phyloP scores from a whole-genome alignment of 2,329 filamentous ascomycete species.

The Fusarium nygamai region DNA sequence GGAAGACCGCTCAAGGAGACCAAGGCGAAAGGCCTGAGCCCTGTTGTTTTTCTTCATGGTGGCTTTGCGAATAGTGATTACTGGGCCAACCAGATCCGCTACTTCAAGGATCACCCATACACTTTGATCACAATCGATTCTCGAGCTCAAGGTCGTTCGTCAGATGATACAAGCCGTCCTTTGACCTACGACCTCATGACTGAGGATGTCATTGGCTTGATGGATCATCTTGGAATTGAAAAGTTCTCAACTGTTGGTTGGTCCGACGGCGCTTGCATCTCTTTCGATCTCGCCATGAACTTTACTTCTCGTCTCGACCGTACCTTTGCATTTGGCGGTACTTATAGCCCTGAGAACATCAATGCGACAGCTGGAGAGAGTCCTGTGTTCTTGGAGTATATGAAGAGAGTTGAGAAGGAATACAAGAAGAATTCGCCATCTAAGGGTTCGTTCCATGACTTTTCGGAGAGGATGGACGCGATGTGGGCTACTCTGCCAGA shows the following conservation, averaged over 20 bases:
- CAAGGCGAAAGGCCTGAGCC: background rate
- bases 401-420: background rate
- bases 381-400: background rate
- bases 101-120: background rate
- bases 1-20: background rate
- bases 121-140: background rate
- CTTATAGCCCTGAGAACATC: background rate
- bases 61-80: conserved; percentile 3
- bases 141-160: background rate
- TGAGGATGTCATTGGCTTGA: background rate
- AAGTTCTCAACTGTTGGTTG: background rate
- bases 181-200: background rate
- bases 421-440: background rate
- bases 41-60: background rate
- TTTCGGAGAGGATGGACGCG: background rate
- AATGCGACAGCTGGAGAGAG: background rate
- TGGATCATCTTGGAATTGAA: background rate
- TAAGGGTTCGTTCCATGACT: background rate
- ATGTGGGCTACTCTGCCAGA: background rate
- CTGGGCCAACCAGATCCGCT: background rate
- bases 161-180: background rate
- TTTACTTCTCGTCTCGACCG: background rate
- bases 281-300: conserved; percentile 1
- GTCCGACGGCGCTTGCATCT: background rate
- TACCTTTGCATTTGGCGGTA: background rate